phyloP scores from a whole-genome alignment of 495 filamentous ascomycete genomes.

The Talaromyces ruber region DNA sequence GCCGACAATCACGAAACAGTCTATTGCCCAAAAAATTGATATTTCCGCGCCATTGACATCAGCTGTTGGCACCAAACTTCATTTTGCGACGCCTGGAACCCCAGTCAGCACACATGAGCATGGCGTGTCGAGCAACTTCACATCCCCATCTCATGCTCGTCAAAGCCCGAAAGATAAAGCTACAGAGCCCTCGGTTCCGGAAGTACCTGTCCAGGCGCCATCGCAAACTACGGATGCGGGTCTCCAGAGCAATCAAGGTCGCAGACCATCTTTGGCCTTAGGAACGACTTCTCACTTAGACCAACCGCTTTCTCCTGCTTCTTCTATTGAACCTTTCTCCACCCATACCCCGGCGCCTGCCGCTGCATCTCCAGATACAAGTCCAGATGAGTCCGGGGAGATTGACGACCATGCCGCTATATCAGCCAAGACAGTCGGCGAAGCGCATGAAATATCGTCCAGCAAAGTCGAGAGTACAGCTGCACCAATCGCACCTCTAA shows the following conservation, averaged over 20 bases:
- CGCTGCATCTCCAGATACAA: conserved; percentile 32
- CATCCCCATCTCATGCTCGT: conserved; percentile 2
- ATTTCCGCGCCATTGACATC: conserved; percentile 7
- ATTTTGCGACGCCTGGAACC: conserved; percentile 2
- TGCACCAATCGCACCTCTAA: conserved; percentile 26
- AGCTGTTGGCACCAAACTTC: conserved; percentile 3
- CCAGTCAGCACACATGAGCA: conserved; percentile 6
- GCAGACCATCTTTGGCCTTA: conserved; percentile 22
- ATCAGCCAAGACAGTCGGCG: background rate
- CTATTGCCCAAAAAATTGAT: background rate
- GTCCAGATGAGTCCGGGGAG: conserved; percentile 27
- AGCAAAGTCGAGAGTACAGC: conserved; percentile 9
- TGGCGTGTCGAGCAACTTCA: background rate
- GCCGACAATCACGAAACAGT: background rate
- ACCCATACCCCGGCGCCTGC: conserved; percentile 32
- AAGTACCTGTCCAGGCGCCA: background rate
- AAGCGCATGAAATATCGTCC: background rate
- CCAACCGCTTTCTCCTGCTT: conserved; percentile 37
- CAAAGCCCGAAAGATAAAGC: conserved; percentile 1
- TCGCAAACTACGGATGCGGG: background rate
- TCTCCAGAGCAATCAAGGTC: conserved; percentile 21
- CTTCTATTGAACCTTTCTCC: conserved; percentile 33
- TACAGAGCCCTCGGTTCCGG: background rate
- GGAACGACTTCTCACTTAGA: conserved; percentile 20
- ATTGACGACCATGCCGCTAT: conserved; percentile 8